Conservation (phyloP, 257 asterid genomes). For the Leptodermis oblonga region DNA sequence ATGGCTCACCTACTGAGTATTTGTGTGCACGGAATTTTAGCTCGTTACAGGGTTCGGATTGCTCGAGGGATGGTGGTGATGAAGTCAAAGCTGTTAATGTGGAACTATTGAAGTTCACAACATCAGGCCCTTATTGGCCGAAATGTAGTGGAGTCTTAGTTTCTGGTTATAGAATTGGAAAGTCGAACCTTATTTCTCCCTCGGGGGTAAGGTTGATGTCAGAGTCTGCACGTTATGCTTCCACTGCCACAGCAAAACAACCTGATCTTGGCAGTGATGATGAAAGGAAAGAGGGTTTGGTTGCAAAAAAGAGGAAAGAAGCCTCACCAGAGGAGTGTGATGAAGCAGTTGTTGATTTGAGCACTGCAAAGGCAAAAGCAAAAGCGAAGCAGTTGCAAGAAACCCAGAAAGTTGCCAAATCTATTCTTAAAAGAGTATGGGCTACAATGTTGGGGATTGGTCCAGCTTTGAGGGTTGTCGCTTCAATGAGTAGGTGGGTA, state of each 20-base stretch:
- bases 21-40: slow-evolving; percentile 31
- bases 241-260: slow-evolving; percentile 64
- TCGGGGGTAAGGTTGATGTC: slow-evolving; percentile 38
- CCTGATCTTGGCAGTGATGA: slow-evolving; percentile 60
- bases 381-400: slow-evolving; percentile 67
- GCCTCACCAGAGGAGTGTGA: slow-evolving; percentile 94
- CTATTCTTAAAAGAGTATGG: slow-evolving; percentile 52
- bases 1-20: slow-evolving; percentile 30
- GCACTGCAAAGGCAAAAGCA: slow-evolving; percentile 85
- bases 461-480: slow-evolving; percentile 68
- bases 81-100: slow-evolving; percentile 25
- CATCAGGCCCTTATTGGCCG: slow-evolving; percentile 29
- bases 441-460: slow-evolving; percentile 66
- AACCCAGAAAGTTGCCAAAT: slow-evolving; percentile 44
- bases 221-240: slow-evolving; percentile 43
- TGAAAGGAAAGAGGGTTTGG: slow-evolving; percentile 46
- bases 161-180: slow-evolving; percentile 32
- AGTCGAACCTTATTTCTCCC: slow-evolving; percentile 31
- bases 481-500: slow-evolving; percentile 76
- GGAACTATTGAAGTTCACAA: slow-evolving; percentile 24
- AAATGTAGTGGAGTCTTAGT: slow-evolving; percentile 29
- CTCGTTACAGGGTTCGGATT: slow-evolving; percentile 33
- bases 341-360: slow-evolving; percentile 80
- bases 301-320: slow-evolving; percentile 62
- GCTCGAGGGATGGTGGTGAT: slow-evolving; percentile 25